Evolutionary conservation across 441 rosid species (phyloP), one percentile per base, ranked within the genome.

Genomic region (Pelargonium hybrid): DNA sequence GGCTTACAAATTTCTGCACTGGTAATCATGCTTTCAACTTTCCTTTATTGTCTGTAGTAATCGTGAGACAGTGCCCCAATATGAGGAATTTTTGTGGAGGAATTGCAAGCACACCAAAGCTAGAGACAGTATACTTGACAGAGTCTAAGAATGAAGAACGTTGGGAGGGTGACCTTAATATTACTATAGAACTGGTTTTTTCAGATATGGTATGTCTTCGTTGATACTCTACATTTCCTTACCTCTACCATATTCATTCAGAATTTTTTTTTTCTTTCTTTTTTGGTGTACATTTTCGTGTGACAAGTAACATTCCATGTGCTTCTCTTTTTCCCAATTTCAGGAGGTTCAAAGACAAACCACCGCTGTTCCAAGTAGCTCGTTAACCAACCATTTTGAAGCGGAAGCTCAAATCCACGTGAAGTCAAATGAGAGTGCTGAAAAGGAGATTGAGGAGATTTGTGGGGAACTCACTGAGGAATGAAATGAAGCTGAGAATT

Each of bases 81-180:
- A 34, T 34, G 39, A 5, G 39, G 39, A 34, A 5, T 4, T 50
- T 50, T 4, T 50, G 17, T 50, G 17, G 17, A 11, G 56, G 56
- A 50, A 47, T 0, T 4, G 5, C 17, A 2, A 13, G 17, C 17
- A 13, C 56, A 13, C 80, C 70, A 8, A 23, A 41, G 37, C 47
- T 74, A 57, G 1, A 29, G 21, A 39, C 3, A 64, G 71, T 81
- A 0, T 21, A 48, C 7, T 54, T 54, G 61, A 54, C 15, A 13
- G 1, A 17, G 25, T 8, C 3, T 25, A 6, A 23, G n/a, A n/a
- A 23, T 17, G 4, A 23, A 21, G 5, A 26, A 18, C 20, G 5
- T 47, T 75, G 77, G 81, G 43, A 48, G 11, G 73, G 74, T 1
- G 59, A 75, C 48, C 75, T 80, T 6, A 73, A 80, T 26, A 8